Conservation (phyloP, 805 yeast genomes). For the Blastobotrys robertii region DNA sequence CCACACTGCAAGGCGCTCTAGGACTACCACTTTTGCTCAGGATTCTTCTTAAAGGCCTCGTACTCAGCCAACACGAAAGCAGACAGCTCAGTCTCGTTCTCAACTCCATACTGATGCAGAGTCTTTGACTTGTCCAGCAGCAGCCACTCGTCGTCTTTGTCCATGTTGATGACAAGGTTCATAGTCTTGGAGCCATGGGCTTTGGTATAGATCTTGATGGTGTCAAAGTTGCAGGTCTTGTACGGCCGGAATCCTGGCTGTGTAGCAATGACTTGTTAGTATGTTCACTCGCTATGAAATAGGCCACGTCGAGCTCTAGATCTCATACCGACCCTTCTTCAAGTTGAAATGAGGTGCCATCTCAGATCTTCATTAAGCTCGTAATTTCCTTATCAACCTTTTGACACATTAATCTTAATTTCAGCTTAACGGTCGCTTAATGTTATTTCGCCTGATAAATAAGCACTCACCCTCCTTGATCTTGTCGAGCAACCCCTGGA, state of each 20-base stretch:
- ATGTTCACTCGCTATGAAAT: not conserved
- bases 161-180: slow-evolving; percentile 84
- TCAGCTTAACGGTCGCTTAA: too few relatives aligned
- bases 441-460: too few relatives aligned
- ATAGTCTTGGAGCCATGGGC: slow-evolving; percentile 94
- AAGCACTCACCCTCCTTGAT: slow-evolving; percentile 30
- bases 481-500: slow-evolving; percentile 48
- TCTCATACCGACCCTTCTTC: too few relatives aligned
- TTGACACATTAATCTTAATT: too few relatives aligned
- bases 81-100: slow-evolving; percentile 88
- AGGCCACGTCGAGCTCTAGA: too few relatives aligned
- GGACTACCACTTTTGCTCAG: slow-evolving; percentile 79
- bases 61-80: slow-evolving; percentile 65
- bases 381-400: too few relatives aligned
- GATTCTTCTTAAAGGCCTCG: slow-evolving; percentile 60
- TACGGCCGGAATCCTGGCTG: slow-evolving; percentile 67
- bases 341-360: too few relatives aligned
- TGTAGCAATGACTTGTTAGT: slow-evolving; percentile 26
- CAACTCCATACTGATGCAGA: slow-evolving; percentile 34
- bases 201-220: slow-evolving; percentile 80
- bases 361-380: too few relatives aligned
- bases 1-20: not conserved
- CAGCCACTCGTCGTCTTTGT: slow-evolving; percentile 72
- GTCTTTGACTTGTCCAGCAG: slow-evolving; percentile 35
- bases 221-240: slow-evolving; percentile 39